A percentile compares a stretch with the other conserved stretches of the same genome.
These are phyloP conservation scores for Nidularia sp. DNA, from an alignment of 768 basidiomycete genomes.

Conservation along the genomic window DNA sequence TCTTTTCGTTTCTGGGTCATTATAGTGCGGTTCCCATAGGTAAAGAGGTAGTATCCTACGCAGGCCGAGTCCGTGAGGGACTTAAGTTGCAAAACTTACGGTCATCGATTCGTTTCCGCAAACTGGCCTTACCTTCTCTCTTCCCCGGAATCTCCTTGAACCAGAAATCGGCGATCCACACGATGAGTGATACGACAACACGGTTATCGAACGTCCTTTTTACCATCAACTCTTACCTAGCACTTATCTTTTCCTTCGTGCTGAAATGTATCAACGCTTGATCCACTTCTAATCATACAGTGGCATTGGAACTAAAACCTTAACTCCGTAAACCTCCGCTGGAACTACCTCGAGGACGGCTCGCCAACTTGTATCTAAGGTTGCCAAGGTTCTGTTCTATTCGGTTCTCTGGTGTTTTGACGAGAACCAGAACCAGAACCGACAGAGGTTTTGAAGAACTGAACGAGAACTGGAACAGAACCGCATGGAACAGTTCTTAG, in stretches of 20 bases:
- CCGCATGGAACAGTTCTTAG: too few relatives aligned
- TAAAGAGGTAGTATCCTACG: conserved; percentile 8
- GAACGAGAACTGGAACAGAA: too few relatives aligned
- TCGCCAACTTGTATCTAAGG: conserved; percentile 43
- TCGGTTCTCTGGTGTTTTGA: too few relatives aligned
- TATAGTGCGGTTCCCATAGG: conserved; percentile 22
- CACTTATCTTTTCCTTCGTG: background rate
- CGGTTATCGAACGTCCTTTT: conserved; percentile 34
- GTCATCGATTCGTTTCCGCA: background rate
- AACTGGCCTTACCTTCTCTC: background rate
- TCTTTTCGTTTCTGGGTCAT: background rate
- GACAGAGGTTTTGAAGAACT: too few relatives aligned
- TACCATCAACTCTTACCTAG: conserved; percentile 23
- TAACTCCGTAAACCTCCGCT: conserved; percentile 27
- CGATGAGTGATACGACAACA: conserved; percentile 33
- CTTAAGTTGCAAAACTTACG: too few relatives aligned
- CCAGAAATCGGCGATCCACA: conserved; percentile 34
- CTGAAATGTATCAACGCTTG: too few relatives aligned
- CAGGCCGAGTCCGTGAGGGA: too few relatives aligned
- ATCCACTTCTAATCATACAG: conserved; percentile 17
- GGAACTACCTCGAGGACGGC: conserved; percentile 46
- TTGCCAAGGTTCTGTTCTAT: background rate
- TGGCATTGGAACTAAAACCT: conserved; percentile 38
- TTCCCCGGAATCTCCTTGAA: conserved; percentile 15
- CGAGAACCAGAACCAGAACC: too few relatives aligned